These are phyloP conservation scores for Ustilago hordei DNA, from an alignment of 1,284 basidiomycete genomes.

Conservation along the genomic window DNA sequence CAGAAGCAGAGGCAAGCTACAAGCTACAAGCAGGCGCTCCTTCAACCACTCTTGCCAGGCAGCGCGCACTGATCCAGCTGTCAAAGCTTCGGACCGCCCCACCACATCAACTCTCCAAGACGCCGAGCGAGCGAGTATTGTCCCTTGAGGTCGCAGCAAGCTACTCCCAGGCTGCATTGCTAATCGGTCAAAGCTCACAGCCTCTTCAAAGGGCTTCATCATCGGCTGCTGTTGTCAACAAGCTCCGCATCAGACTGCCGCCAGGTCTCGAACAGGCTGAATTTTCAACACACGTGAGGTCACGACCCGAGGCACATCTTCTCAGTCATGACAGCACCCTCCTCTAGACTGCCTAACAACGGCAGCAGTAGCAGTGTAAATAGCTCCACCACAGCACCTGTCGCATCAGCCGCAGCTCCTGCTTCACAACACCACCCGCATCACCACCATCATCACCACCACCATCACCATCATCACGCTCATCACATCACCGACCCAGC, in stretches of 20 bases:
- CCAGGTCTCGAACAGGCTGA: not conserved
- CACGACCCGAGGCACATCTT: not conserved
- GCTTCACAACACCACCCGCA: slow-evolving; percentile 14
- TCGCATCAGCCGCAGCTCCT: not conserved
- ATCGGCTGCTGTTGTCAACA: not conserved
- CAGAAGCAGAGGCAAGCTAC: too few species aligned
- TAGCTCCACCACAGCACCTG: slow-evolving; percentile 21
- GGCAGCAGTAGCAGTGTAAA: slow-evolving; percentile 43
- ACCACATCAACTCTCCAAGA: not conserved
- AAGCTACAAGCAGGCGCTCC: too few species aligned
- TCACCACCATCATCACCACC: slow-evolving; percentile 40
- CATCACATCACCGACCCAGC: slow-evolving; percentile 53
- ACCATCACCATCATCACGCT: slow-evolving; percentile 49
- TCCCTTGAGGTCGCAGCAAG: too few species aligned
- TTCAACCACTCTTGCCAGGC: not conserved
- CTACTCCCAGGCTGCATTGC: too few species aligned
- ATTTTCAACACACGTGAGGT: not conserved
- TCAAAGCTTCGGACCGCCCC: not conserved
- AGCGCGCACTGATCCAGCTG: not conserved
- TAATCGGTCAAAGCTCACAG: not conserved
- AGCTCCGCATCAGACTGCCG: not conserved
- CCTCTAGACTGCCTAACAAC: slow-evolving; percentile 23
- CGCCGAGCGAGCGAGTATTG: not conserved
- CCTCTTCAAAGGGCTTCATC: not conserved
- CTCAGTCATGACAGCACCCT: slow-evolving; percentile 15